These are phyloP conservation scores for Cyberlindnera mrakii DNA, from an alignment of 805 yeast species.

Conservation along the genomic window DNA sequence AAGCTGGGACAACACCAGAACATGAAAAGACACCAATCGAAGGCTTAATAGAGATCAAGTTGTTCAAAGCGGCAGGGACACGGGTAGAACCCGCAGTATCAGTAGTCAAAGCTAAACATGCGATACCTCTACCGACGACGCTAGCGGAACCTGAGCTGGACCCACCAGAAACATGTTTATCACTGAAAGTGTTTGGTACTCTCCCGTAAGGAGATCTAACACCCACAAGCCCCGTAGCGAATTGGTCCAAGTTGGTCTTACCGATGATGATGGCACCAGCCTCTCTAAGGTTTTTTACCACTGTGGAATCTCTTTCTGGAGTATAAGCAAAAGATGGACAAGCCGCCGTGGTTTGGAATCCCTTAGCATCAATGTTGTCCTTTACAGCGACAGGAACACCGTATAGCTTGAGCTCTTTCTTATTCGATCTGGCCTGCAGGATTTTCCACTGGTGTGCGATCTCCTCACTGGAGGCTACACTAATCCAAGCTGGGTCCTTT, in stretches of 20 bases:
- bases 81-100: constrained; percentile 99
- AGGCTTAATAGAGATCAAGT: constrained; percentile 88
- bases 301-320: constrained; percentile 69
- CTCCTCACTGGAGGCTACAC: constrained; percentile 58
- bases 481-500: constrained; percentile 89
- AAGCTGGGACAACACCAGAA: constrained; percentile 94
- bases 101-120: constrained; percentile 86
- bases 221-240: constrained; percentile 96
- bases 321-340: constrained; percentile 77
- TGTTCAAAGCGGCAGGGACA: constrained; percentile 94
- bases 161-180: constrained; percentile 85
- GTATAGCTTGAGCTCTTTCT: constrained; percentile 56
- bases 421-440: constrained; percentile 56
- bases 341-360: constrained; percentile 87
- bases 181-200: constrained; percentile 73
- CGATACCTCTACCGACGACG: constrained; percentile 84
- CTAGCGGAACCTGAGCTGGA: constrained; percentile 95
- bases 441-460: constrained; percentile 73
- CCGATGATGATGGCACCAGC: constrained; percentile 93
- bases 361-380: constrained; percentile 87
- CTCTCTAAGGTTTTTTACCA: constrained; percentile 66
- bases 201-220: constrained; percentile 92
- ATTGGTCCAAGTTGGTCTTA: constrained; percentile 93
- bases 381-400: constrained; percentile 96
- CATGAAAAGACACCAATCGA: constrained; percentile 84